Evolutionary conservation across 768 basidiomycete species (phyloP).

Genomic region (Gyrodon lividus): DNA sequence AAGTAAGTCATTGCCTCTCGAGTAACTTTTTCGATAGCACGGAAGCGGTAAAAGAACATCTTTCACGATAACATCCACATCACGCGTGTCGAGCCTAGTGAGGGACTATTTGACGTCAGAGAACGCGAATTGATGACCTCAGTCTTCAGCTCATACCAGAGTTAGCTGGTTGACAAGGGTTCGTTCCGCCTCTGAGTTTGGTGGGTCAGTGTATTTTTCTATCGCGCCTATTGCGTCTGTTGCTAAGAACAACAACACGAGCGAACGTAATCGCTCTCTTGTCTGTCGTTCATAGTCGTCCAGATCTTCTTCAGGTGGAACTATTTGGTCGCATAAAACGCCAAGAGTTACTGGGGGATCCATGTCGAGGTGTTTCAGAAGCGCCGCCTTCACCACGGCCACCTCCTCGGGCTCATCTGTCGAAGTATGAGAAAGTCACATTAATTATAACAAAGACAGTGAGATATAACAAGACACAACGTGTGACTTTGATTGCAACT

Average conservation of each 20-base stretch:
- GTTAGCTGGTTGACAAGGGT: constrained; percentile 48
- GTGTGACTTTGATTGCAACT: background rate
- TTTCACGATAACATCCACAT: constrained; percentile 49
- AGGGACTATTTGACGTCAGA: constrained; percentile 43
- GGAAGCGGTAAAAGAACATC: constrained; percentile 52
- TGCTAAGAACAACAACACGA: constrained; percentile 61
- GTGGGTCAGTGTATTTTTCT: constrained; percentile 41
- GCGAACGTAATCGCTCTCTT: constrained; percentile 53
- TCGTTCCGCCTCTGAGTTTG: constrained; percentile 46
- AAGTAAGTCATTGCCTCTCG: constrained; percentile 41
- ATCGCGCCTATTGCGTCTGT: constrained; percentile 49
- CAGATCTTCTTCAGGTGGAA: constrained; percentile 46
- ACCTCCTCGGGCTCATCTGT: constrained; percentile 69
- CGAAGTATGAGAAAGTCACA: constrained; percentile 7
- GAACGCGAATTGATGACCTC: background rate
- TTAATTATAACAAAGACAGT: constrained; percentile 20
- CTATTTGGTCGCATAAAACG: constrained; percentile 68
- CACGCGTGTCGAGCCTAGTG: constrained; percentile 38
- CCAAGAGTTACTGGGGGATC: constrained; percentile 59
- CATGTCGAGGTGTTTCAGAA: constrained; percentile 62
- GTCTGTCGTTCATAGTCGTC: constrained; percentile 60
- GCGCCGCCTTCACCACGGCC: constrained; percentile 54
- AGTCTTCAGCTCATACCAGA: constrained; percentile 38
- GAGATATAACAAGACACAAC: constrained; percentile 1
- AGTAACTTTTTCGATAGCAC: constrained; percentile 38